Evolutionary conservation across 1,284 basidiomycete genomes (phyloP).

Genomic region (Cryptococcus sp.): DNA sequence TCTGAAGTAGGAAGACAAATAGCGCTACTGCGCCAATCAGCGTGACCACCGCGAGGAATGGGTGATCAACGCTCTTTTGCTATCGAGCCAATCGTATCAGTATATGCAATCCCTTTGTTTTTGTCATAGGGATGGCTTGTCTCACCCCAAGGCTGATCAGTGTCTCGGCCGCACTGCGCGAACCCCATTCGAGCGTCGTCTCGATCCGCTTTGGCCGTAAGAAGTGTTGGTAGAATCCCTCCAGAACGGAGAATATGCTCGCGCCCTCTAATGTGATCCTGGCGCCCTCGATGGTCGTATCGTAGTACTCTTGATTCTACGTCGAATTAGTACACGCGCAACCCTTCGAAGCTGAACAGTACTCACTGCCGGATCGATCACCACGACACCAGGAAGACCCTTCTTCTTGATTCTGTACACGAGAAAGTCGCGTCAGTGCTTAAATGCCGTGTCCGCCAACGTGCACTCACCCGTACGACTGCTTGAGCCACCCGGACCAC

Average conservation of each 20-base stretch:
- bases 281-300: slow-evolving; percentile 69
- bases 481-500: slow-evolving; percentile 83
- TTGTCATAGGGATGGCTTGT: neutral
- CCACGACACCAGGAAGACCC: slow-evolving; percentile 64
- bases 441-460: neutral
- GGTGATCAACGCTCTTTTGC: slow-evolving; percentile 45
- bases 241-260: slow-evolving; percentile 69
- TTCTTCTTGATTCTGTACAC: slow-evolving; percentile 44
- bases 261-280: slow-evolving; percentile 62
- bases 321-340: neutral
- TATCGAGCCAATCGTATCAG: slow-evolving; percentile 12
- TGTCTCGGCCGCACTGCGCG: slow-evolving; percentile 37
- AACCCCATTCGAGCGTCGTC: slow-evolving; percentile 47
- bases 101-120: slow-evolving; percentile 1
- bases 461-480: slow-evolving; percentile 67
- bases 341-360: neutral
- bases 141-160: slow-evolving; percentile 32
- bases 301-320: slow-evolving; percentile 38
- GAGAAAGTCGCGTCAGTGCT: neutral
- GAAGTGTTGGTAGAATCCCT: slow-evolving; percentile 64
- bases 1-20: slow-evolving; percentile 40
- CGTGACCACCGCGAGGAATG: slow-evolving; percentile 40
- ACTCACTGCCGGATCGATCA: slow-evolving; percentile 77
- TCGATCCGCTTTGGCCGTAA: slow-evolving; percentile 58
- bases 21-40: slow-evolving; percentile 37